Evolutionary conservation across 2,329 filamentous ascomycete genomes (phyloP).

Genomic region (Magnaporthiopsis incrustans): DNA sequence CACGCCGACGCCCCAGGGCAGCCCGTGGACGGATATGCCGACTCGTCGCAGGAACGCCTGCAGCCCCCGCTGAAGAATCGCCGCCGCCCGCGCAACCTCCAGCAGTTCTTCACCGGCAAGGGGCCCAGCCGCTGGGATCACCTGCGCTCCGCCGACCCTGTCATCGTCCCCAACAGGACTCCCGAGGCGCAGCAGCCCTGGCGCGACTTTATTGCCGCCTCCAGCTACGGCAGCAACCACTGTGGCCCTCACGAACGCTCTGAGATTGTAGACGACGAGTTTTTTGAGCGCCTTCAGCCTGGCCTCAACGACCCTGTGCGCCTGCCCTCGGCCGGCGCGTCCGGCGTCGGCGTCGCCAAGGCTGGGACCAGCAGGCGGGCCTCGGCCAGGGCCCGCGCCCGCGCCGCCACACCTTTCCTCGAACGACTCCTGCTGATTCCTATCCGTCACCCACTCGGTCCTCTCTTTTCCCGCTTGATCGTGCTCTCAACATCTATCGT

Average conservation of each 20-base stretch:
- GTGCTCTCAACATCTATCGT: slow-evolving; percentile 77
- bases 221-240: slow-evolving; percentile 32
- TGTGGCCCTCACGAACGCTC: slow-evolving; percentile 38
- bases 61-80: slow-evolving; percentile 1
- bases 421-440: slow-evolving; percentile 60
- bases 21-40: slow-evolving; percentile 34
- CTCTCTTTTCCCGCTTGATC: slow-evolving; percentile 71
- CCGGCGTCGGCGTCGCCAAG: slow-evolving; percentile 32
- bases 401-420: slow-evolving; percentile 21
- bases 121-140: slow-evolving; percentile 49
- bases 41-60: slow-evolving; percentile 4
- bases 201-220: slow-evolving; percentile 46
- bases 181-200: slow-evolving; percentile 37
- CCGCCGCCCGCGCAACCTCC: slow-evolving; percentile 21
- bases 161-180: slow-evolving; percentile 39
- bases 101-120: slow-evolving; percentile 37
- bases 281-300: slow-evolving; percentile 36
- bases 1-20: neutral
- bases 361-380: neutral
- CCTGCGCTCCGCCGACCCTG: slow-evolving; percentile 48
- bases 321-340: slow-evolving; percentile 15
- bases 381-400: slow-evolving; percentile 6
- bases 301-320: slow-evolving; percentile 16
- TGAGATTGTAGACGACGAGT: slow-evolving; percentile 37
- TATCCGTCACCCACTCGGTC: slow-evolving; percentile 76